A percentile compares a stretch with the other conserved stretches of the same genome.
phyloP scores from a whole-genome alignment of 768 basidiomycete species.

The Neoboletus magnificus region DNA sequence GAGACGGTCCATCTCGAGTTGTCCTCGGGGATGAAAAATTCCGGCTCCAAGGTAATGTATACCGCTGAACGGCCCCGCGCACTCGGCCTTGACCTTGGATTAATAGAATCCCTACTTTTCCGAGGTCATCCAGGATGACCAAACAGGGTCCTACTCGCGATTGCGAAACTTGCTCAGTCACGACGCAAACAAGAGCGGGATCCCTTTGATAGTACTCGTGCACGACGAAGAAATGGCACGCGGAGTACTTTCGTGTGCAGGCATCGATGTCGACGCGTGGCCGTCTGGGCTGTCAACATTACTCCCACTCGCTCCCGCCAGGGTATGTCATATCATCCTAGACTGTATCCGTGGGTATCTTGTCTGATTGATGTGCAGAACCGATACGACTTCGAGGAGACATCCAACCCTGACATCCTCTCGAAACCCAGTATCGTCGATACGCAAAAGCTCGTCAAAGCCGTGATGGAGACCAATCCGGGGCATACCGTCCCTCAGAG shows the following conservation, averaged over 20 bases:
- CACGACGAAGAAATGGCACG: constrained; percentile 39
- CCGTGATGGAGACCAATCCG: constrained; percentile 36
- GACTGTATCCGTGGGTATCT: no score
- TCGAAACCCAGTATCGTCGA: constrained; percentile 41
- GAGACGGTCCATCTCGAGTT: constrained; percentile 20
- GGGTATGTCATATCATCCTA: constrained; percentile 6
- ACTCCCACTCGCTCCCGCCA: constrained; percentile 4
- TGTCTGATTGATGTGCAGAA: constrained; percentile 3
- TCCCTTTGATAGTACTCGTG: constrained; percentile 47
- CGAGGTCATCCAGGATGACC: constrained; percentile 11
- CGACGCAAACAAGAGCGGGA: constrained; percentile 13
- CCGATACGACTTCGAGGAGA: constrained; percentile 1
- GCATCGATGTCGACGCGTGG: constrained; percentile 43
- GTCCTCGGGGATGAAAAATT: constrained; percentile 8
- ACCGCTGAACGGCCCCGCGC: neutral
- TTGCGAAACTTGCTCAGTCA: constrained; percentile 22
- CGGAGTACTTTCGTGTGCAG: constrained; percentile 39
- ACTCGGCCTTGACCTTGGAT: neutral
- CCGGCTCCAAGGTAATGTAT: constrained; percentile 14
- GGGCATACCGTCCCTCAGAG: constrained; percentile 28
- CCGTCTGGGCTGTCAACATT: constrained; percentile 34
- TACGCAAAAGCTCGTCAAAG: constrained; percentile 35
- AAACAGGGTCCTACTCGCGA: constrained; percentile 10
- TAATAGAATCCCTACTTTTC: constrained; percentile 18
- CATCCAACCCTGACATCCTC: neutral